Conservation (phyloP, 2,329 filamentous ascomycete species). For the Tolypocladium paradoxum region DNA sequence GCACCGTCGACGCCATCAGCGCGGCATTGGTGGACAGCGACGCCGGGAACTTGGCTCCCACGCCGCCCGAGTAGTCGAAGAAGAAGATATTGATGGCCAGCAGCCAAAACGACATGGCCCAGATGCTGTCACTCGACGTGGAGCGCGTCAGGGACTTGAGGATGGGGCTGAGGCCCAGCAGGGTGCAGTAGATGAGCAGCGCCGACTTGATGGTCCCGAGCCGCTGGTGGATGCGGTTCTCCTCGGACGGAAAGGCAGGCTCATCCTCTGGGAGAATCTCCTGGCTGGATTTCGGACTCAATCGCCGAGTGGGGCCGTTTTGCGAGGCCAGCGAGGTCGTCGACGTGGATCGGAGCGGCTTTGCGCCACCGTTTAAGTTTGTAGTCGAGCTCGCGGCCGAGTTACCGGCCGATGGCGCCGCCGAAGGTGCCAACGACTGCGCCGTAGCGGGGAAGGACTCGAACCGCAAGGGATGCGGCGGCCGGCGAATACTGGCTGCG, state of each 20-base stretch:
- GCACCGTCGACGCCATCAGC: constrained; percentile 88
- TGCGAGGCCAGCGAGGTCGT: constrained; percentile 23
- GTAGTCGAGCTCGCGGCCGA: constrained; percentile 36
- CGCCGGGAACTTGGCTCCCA: constrained; percentile 54
- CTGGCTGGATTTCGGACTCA: constrained; percentile 15
- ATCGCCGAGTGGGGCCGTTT: neutral
- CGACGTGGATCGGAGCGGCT: constrained; percentile 37
- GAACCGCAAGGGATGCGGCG: constrained; percentile 16
- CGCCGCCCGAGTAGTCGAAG: constrained; percentile 81
- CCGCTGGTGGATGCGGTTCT: constrained; percentile 37
- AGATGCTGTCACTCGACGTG: constrained; percentile 89
- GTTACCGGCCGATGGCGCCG: constrained; percentile 8
- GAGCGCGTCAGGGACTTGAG: constrained; percentile 92
- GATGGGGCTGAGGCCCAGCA: constrained; percentile 87
- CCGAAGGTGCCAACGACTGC: constrained; percentile 15
- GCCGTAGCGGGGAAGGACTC: constrained; percentile 15
- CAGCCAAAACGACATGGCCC: constrained; percentile 91
- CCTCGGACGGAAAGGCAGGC: constrained; percentile 15
- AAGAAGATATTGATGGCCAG: constrained; percentile 95
- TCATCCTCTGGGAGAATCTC: constrained; percentile 18
- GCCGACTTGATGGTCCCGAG: constrained; percentile 85
- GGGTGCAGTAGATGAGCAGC: constrained; percentile 81
- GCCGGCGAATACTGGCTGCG: constrained; percentile 26
- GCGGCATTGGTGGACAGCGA: constrained; percentile 88
- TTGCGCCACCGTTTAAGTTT: constrained; percentile 36